Percentiles rank a stretch among this genome's conserved stretches.
These are phyloP conservation scores for Sinapis alba DNA, from an alignment of 441 rosid species.

Conservation along the genomic window DNA sequence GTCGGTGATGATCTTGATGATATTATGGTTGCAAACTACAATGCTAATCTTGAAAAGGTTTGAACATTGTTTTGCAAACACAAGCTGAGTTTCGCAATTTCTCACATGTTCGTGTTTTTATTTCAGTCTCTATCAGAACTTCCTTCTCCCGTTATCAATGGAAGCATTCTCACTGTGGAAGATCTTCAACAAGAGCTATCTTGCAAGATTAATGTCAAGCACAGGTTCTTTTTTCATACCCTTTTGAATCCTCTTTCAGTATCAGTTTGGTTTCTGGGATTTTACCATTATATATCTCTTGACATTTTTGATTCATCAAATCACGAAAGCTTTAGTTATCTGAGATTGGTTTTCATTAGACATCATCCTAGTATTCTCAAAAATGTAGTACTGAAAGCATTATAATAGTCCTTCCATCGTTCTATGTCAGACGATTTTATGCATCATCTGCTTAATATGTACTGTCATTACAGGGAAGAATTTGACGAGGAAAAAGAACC, in stretches of 20 bases:
- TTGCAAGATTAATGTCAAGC: constrained; percentile 82
- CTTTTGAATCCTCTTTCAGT: neutral
- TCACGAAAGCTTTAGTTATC: neutral
- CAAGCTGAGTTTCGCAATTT: neutral
- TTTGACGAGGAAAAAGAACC: constrained; percentile 98
- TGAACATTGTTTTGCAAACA: constrained; percentile 1
- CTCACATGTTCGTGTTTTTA: constrained; percentile 9
- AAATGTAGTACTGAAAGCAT: constrained; percentile 3
- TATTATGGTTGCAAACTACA: constrained; percentile 75
- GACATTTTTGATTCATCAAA: neutral
- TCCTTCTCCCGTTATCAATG: constrained; percentile 77
- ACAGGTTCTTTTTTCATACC: constrained; percentile 56
- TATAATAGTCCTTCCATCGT: neutral
- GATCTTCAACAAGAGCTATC: constrained; percentile 92
- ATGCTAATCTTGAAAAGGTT: constrained; percentile 95
- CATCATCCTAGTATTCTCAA: constrained; percentile 9
- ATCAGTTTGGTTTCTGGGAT: constrained; percentile 10
- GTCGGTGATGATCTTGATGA: constrained; percentile 96
- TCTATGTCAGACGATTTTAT: neutral
- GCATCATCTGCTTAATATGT: neutral
- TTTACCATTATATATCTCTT: neutral
- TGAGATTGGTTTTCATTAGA: constrained; percentile 8
- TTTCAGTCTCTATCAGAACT: constrained; percentile 75
- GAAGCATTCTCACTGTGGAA: constrained; percentile 74
- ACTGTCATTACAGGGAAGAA: constrained; percentile 78